Base-by-base conservation (phyloP, 2,329 filamentous ascomycete genomes). In the Cladobotryum protrusum region DNA sequence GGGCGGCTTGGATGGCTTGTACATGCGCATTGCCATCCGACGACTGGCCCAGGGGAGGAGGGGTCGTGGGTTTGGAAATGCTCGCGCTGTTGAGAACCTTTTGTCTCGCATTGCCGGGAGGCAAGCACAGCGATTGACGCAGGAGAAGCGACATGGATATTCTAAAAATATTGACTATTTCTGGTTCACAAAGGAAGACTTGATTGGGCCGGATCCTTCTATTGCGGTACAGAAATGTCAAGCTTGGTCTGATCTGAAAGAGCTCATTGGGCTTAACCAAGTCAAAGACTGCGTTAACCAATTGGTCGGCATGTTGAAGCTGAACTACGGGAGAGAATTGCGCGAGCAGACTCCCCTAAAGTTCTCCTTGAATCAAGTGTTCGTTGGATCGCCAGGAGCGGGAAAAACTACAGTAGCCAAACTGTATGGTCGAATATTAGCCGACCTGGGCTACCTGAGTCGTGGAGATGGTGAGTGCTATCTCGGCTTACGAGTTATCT, bases 401-500 rank as follows among this genome's bases (percentile, higher is more conserved):
- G 87, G 86, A 0, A 90, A 90, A 59, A 89, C 86, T 0, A 83
- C 82, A 0, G 87, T 73, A 0, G 87, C 87, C 0, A 70, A 75
- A 14, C 85, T 83, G 53, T 87, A 90, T 75, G 86, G 86, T 2
- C 78, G 87, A 54, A 72, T 91, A 0, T 90, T 81, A 59, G 89
- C 86, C 58, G 82, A 90, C 56, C 78, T 89, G 73, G 85, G 85
- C 0, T 57, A 87, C 5, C 63, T 89, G 1, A 82, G 76, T 0
- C 83, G 77, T 36, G 79, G 82, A 0, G 83, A 87, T 18, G 77
- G 76, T 77, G 32, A 36, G 35, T n/a, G 17, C 34, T 36, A 4
- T 24, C 17, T 37, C 24, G 6, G 13, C 8, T 5, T 20, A 66
- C 59, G 62, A 32, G 41, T 14, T 36, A 24, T 9, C 36, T 17